Base-by-base conservation (phyloP, 192 early-diverging fungal genomes). In the Allomyces macrogynus region DNA sequence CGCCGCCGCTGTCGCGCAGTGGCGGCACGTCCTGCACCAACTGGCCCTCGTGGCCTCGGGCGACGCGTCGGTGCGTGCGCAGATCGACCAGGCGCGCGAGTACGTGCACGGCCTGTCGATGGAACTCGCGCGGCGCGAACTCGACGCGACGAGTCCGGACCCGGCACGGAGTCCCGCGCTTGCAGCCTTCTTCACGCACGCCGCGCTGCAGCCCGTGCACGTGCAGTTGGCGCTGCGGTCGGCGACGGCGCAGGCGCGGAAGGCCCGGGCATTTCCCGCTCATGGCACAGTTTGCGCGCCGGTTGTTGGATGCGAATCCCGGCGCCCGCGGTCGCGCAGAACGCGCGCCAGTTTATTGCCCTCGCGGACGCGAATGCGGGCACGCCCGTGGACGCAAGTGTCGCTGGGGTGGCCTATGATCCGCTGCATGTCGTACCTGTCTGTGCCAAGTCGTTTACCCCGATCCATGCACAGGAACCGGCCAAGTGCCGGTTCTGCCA, bases 131-230 rank as follows among this genome's bases (percentile, higher is more conserved):
- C 89, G 91, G 26, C 82, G 86, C 27, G 78, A 79, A 22, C 68
- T 80, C 23, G 68, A 77, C 60, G 78, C 76, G 63, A 82, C 76
- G 49, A 80, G 78, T 14, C 77, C 80, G 18, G 84, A 78, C 62
- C 64, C 69, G 42, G 68, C 89, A 66, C 80, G 89, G 32, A 77
- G 77, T 23, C 71, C 96, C 11, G 96, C 97, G 70, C 78, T 99
- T 40, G 90, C 92, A 0, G 91, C 90, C 0, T 99, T 95, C 76
- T 97, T 95, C 71, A 93, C 96, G 2, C 88, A 95, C 69, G 90
- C 89, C 72, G 79, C 89, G 67, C 76, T 99, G 62, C 91, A 95
- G 64, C 82, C 86, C 0, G 75, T 84, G 18, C 96, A 99, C 72
- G 77, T 90, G 75, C 92, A 92, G 70, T 80, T 93, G 40, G 83